These are phyloP conservation scores for Globisporangium lucens DNA, from an alignment of 352 stramenopile genomes.

Conservation along the genomic window DNA sequence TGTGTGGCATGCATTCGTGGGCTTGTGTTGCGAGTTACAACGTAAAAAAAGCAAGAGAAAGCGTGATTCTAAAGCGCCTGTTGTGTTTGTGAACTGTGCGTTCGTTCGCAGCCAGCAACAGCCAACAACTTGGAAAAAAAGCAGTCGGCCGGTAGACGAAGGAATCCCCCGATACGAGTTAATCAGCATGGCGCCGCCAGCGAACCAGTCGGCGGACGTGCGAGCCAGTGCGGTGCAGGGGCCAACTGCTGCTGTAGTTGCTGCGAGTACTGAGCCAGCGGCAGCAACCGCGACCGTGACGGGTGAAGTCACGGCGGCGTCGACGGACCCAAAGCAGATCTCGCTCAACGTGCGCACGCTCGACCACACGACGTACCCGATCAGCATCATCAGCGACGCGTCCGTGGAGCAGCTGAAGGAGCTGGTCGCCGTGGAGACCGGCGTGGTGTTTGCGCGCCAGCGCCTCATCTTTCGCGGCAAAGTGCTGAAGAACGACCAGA, in stretches of 20 bases:
- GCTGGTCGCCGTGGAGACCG: constrained; percentile 59
- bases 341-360: constrained; percentile 81
- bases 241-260: not conserved
- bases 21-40: too few relatives aligned
- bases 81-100: not conserved
- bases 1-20: too few relatives aligned
- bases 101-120: not conserved
- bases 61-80: too few relatives aligned
- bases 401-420: constrained; percentile 79
- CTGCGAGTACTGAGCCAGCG: not conserved
- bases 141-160: too few relatives aligned
- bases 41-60: too few relatives aligned
- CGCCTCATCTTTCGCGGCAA: constrained; percentile 84
- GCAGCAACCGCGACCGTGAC: not conserved
- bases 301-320: constrained; percentile 7
- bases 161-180: too few relatives aligned
- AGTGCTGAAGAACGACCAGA: constrained; percentile 86
- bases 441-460: constrained; percentile 68
- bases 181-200: constrained; percentile 2
- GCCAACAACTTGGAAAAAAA: not conserved
- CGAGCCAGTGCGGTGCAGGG: not conserved
- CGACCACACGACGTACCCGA: constrained; percentile 79
- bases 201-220: not conserved
- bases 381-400: constrained; percentile 55
- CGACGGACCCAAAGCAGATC: constrained; percentile 24